Conservation (phyloP, 169 alveolate genomes). For the Amoebophrya sp. region DNA sequence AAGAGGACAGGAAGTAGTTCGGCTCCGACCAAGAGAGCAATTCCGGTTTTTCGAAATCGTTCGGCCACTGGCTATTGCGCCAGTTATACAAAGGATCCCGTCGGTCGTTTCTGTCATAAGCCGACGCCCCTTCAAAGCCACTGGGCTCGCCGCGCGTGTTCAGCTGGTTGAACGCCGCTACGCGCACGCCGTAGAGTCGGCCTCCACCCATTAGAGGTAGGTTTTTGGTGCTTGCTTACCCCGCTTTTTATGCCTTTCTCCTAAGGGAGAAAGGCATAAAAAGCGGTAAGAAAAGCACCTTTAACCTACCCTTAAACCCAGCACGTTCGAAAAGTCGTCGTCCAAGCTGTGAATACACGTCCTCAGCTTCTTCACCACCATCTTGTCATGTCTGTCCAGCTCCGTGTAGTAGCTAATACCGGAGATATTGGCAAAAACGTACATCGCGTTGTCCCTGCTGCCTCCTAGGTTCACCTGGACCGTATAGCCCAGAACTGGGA, state of each 20-base stretch:
- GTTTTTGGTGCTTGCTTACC: no score
- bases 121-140: neutral
- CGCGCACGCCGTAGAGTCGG: neutral
- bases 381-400: neutral
- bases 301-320: no score
- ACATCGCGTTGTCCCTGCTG: neutral
- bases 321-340: neutral
- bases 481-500: neutral
- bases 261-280: no score
- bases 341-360: neutral
- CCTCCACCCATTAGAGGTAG: no score
- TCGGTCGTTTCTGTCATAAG: neutral
- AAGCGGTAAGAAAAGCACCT: no score
- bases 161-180: neutral
- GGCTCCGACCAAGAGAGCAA: neutral
- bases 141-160: neutral
- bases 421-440: neutral
- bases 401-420: neutral
- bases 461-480: neutral
- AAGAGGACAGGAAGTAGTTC: neutral
- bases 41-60: neutral
- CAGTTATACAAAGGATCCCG: neutral
- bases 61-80: neutral
- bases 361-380: neutral
- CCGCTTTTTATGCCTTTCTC: no score